A percentile compares a stretch with the other conserved stretches of the same genome.
phyloP scores from a whole-genome alignment of 768 basidiomycete genomes.

The Grammothele lineata region DNA sequence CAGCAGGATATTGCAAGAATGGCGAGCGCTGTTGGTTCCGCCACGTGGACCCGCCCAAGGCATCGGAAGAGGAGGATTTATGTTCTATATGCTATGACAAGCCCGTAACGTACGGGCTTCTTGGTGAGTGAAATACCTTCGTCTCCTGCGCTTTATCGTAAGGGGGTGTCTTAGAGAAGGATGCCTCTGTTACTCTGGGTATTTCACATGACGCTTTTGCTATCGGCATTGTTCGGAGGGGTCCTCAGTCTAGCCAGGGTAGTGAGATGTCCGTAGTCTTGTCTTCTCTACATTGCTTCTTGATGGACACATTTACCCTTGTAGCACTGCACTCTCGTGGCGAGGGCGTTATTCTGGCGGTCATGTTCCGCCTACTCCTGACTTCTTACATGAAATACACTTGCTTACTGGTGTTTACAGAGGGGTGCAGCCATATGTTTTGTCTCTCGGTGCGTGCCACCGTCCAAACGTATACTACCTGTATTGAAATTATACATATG shows the following conservation, averaged over 20 bases:
- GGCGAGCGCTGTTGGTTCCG: constrained; percentile 76
- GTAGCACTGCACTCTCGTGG: too few relatives aligned
- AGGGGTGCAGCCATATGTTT: constrained; percentile 73
- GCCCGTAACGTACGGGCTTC: constrained; percentile 62
- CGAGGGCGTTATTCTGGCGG: too few relatives aligned
- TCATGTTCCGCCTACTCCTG: too few relatives aligned
- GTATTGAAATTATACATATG: background rate
- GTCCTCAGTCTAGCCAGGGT: too few relatives aligned
- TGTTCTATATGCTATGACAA: constrained; percentile 78
- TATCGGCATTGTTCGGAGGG: too few relatives aligned
- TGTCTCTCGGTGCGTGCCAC: constrained; percentile 56
- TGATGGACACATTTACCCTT: too few relatives aligned
- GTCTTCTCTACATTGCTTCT: too few relatives aligned
- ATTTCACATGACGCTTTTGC: too few relatives aligned
- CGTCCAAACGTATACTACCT: too few relatives aligned
- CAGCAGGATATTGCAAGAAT: constrained; percentile 62
- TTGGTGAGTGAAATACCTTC: constrained; percentile 39
- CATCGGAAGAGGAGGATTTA: constrained; percentile 41
- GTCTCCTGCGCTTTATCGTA: constrained; percentile 30
- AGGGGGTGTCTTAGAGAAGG: constrained; percentile 75
- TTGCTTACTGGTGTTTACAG: constrained; percentile 29
- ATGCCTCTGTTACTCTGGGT: too few relatives aligned
- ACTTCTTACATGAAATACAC: too few relatives aligned
- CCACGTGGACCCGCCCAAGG: constrained; percentile 38
- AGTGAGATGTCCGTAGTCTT: too few relatives aligned